Evolutionary conservation across 108 stramenopile genomes (phyloP).

Genomic region (Cyclotella cryptica): DNA sequence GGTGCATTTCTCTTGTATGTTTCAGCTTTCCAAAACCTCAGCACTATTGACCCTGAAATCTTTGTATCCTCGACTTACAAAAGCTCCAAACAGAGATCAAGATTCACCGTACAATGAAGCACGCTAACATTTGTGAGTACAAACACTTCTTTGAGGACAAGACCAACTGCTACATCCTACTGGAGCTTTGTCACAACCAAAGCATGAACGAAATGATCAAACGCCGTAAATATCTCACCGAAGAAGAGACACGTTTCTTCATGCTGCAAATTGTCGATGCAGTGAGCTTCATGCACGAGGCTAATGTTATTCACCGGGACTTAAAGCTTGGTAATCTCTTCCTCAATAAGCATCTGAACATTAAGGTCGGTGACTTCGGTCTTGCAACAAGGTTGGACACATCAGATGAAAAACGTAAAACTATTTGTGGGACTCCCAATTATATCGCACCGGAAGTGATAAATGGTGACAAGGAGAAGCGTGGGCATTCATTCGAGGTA

Average conservation of each 20-base stretch:
- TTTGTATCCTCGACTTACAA: not conserved
- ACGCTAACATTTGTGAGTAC: constrained; percentile 92
- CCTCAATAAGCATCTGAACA: constrained; percentile 79
- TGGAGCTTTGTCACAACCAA: constrained; percentile 97
- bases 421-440: constrained; percentile 99
- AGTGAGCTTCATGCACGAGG: constrained; percentile 90
- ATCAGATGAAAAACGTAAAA: constrained; percentile 90
- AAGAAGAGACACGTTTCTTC: constrained; percentile 85
- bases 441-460: constrained; percentile 99
- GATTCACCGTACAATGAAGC: constrained; percentile 95
- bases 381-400: constrained; percentile 91
- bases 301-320: constrained; percentile 97
- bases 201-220: constrained; percentile 96
- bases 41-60: too few relatives aligned
- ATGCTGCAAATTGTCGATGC: constrained; percentile 90
- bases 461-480: constrained; percentile 82
- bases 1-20: constrained; percentile 5
- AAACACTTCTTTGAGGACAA: constrained; percentile 99
- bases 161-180: constrained; percentile 96
- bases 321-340: constrained; percentile 99
- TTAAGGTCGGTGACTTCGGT: constrained; percentile 97
- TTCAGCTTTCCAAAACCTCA: not conserved
- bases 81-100: constrained; percentile 99
- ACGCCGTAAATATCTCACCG: constrained; percentile 88
- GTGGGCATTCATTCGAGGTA: constrained; percentile 96